Conservation (phyloP, 2,329 filamentous ascomycete genomes). For the Colletotrichum chlorophyti region DNA sequence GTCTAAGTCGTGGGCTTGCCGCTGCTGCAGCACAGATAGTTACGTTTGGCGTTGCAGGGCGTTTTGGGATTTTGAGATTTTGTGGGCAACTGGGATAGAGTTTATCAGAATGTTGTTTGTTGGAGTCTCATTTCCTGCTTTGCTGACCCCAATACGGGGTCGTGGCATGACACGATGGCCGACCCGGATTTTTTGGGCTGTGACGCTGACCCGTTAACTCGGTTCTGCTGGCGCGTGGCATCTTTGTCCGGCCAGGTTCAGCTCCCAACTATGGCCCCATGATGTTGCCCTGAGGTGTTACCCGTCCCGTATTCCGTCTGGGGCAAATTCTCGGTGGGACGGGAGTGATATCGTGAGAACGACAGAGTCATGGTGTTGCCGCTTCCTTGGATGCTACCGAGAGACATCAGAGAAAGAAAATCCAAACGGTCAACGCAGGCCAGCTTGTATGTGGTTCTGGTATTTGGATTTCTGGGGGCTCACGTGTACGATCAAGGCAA, state of each 20-base stretch:
- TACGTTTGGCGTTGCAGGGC: constrained; percentile 1
- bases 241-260: constrained; percentile 7
- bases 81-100: constrained; percentile 18
- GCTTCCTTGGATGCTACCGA: constrained; percentile 21
- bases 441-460: constrained; percentile 7
- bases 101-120: not conserved
- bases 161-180: constrained; percentile 1
- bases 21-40: not conserved
- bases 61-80: constrained; percentile 7
- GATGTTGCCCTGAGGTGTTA: constrained; percentile 1
- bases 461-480: constrained; percentile 9
- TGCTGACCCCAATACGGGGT: not conserved
- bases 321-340: not conserved
- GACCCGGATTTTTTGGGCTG: not conserved
- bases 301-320: constrained; percentile 7
- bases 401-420: constrained; percentile 12
- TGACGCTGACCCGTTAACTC: not conserved
- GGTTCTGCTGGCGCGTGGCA: not conserved
- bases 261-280: too few species aligned
- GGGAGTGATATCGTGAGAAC: not conserved
- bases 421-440: constrained; percentile 1
- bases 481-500: constrained; percentile 8
- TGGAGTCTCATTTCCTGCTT: constrained; percentile 10
- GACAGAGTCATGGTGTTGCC: constrained; percentile 10
- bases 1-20: not conserved